Percentiles rank a stretch among this genome's conserved stretches.
Conservation (phyloP, 192 early-diverging fungal species). For the Podila horticola region DNA sequence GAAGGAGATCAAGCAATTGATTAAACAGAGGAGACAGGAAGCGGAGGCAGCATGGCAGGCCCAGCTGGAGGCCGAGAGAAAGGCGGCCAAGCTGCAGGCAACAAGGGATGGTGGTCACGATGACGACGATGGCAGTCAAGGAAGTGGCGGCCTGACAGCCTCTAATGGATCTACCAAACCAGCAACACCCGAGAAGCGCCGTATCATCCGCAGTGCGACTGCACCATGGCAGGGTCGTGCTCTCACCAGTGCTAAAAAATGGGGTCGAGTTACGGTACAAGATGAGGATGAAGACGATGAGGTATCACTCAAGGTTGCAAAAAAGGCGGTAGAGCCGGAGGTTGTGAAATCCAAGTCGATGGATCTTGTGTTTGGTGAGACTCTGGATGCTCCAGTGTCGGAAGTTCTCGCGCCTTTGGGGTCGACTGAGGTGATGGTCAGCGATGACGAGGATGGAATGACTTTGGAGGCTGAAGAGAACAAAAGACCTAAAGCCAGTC, state of each 20-base stretch:
- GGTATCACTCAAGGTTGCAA: not conserved
- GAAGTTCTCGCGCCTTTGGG: not conserved
- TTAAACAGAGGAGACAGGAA: conserved; percentile 10
- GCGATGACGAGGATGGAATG: not conserved
- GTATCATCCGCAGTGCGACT: not conserved
- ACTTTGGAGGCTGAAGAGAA: too few relatives aligned
- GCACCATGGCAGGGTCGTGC: not conserved
- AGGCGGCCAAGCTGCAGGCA: not conserved
- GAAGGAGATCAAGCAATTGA: conserved; percentile 31
- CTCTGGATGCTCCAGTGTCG: not conserved
- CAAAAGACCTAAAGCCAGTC: not conserved
- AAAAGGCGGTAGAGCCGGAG: not conserved
- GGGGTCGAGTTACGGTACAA: not conserved
- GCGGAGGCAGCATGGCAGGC: conserved; percentile 24
- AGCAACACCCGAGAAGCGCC: not conserved
- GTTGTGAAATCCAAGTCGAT: not conserved
- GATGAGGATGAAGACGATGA: not conserved
- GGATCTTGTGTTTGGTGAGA: not conserved
- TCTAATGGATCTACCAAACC: not conserved
- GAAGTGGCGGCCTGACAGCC: not conserved
- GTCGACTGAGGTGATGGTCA: not conserved
- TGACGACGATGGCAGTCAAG: conserved; percentile 1
- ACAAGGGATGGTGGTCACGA: not conserved
- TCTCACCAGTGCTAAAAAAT: not conserved
- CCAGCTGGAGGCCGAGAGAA: conserved; percentile 16